Conservation (phyloP, 2,329 filamentous ascomycete species). For the Aspergillus sp. region DNA sequence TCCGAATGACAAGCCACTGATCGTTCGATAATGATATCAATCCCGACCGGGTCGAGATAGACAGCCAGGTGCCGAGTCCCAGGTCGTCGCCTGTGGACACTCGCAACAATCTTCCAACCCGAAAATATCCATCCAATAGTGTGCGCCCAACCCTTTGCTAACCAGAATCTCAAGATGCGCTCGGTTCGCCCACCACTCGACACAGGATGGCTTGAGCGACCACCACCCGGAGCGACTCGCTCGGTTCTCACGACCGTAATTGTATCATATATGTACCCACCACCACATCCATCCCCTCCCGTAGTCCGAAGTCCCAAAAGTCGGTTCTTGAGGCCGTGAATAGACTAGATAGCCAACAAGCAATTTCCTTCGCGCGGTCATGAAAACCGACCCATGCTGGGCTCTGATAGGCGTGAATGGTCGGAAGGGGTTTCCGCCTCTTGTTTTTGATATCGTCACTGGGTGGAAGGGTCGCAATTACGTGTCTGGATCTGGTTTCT, state of each 20-base stretch:
- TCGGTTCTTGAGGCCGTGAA: background rate
- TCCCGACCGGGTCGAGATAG: background rate
- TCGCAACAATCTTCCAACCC: background rate
- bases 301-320: too few relatives aligned
- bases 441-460: background rate
- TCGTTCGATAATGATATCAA: background rate
- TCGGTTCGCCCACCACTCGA: background rate
- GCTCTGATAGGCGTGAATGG: background rate
- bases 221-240: conserved; percentile 1
- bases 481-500: background rate
- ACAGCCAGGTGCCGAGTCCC: background rate
- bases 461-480: background rate
- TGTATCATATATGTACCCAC: background rate
- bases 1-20: background rate
- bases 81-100: background rate
- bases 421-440: background rate
- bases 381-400: background rate
- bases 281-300: background rate
- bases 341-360: background rate
- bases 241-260: background rate
- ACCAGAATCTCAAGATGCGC: background rate
- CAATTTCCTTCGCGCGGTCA: background rate
- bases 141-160: background rate
- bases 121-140: background rate
- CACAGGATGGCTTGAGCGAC: background rate